Percentiles rank a stretch among this genome's conserved stretches.
phyloP scores from a whole-genome alignment of 1,139 yeast species.

The Taphrina betulina region DNA sequence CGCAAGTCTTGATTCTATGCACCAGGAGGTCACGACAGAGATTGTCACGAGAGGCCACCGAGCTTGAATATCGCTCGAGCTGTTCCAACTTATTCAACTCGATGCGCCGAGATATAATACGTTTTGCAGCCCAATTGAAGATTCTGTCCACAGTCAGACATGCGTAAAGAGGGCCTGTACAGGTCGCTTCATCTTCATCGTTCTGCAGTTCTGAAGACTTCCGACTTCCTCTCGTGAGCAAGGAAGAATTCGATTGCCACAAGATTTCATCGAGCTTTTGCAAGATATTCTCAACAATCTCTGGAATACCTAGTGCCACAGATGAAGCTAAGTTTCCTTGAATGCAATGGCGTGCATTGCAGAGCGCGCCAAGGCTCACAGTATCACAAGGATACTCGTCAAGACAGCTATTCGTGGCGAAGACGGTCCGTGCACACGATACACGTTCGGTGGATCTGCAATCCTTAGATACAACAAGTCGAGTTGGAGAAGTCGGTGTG shows the following conservation, averaged over 20 bases:
- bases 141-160: conserved; percentile 22
- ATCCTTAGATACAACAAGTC: no score
- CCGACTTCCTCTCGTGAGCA: background rate
- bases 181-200: background rate
- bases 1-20: conserved; percentile 10
- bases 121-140: conserved; percentile 2
- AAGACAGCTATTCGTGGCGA: no score
- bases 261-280: conserved; percentile 6
- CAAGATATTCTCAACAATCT: conserved; percentile 18
- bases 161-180: conserved; percentile 9
- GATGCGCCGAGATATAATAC: conserved; percentile 12
- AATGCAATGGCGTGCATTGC: no score
- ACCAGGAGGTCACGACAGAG: conserved; percentile 25
- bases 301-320: conserved; percentile 14
- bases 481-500: no score
- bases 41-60: conserved; percentile 4
- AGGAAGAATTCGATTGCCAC: background rate
- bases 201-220: background rate
- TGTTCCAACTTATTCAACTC: background rate
- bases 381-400: no score
- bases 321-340: no score
- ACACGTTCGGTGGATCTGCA: no score
- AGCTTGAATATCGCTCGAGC: background rate
- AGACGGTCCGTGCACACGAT: no score
- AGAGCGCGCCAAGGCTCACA: no score